Conservation (phyloP, 495 filamentous ascomycete species). For the Aspergillus asperescens region DNA sequence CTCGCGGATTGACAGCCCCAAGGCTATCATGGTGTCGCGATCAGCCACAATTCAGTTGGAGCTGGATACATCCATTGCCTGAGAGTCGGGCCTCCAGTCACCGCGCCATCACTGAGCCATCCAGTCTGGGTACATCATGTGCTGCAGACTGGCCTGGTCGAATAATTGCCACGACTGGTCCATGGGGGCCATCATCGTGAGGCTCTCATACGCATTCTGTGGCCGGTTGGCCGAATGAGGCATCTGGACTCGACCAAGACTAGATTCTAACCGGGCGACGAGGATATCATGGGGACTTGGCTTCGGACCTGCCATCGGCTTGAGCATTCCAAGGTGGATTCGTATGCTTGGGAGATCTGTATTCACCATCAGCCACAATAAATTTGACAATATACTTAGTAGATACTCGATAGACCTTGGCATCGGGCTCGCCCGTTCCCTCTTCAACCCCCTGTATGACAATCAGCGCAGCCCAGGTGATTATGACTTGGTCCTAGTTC, state of each 20-base stretch:
- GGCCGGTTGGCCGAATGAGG: too few species aligned
- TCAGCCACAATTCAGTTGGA: background rate
- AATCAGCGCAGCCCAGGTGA: slow-evolving; percentile 5
- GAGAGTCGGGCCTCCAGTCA: too few species aligned
- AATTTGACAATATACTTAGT: too few species aligned
- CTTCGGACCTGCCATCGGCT: background rate
- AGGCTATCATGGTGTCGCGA: background rate
- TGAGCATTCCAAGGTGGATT: slow-evolving; percentile 6
- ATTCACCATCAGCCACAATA: too few species aligned
- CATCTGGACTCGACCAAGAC: background rate
- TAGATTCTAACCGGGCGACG: slow-evolving; percentile 3
- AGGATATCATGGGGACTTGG: slow-evolving; percentile 1
- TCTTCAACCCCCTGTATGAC: slow-evolving; percentile 1
- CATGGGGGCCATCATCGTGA: background rate
- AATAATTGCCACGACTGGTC: slow-evolving; percentile 3
- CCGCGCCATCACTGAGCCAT: too few species aligned
- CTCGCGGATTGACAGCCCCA: slow-evolving; percentile 2
- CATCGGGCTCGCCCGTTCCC: slow-evolving; percentile 1
- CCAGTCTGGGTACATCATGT: slow-evolving; percentile 4
- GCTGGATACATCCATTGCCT: background rate
- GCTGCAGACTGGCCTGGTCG: slow-evolving; percentile 2
- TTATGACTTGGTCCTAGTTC: slow-evolving; percentile 3
- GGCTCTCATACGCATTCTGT: background rate
- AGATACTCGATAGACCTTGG: too few species aligned
- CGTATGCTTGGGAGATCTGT: background rate